phyloP scores from a whole-genome alignment of 192 early-diverging fungal species.

The Backusella mclennaniae region DNA sequence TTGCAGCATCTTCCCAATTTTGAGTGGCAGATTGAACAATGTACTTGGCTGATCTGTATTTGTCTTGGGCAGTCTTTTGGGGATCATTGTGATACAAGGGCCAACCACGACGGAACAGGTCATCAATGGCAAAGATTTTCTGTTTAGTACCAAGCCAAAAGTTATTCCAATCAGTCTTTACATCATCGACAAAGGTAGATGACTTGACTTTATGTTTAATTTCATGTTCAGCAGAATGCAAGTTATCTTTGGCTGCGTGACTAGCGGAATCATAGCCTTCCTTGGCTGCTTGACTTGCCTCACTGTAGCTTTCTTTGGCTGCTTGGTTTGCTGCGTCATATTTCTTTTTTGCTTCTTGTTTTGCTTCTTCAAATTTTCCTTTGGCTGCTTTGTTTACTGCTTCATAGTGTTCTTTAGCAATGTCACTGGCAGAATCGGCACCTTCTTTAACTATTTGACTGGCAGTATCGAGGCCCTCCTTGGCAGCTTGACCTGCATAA shows the following conservation, averaged over 20 bases:
- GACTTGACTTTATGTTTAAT: background rate
- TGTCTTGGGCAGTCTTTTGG: background rate
- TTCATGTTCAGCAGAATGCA: background rate
- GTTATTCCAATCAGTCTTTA: background rate
- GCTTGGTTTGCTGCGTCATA: background rate
- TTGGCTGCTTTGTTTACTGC: background rate
- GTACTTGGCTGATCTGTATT: background rate
- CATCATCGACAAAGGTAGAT: background rate
- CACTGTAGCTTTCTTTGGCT: background rate
- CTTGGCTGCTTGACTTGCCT: background rate
- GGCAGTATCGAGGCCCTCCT: background rate
- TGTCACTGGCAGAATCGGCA: background rate
- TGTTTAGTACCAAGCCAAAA: background rate
- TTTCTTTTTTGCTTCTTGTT: background rate
- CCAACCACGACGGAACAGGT: background rate
- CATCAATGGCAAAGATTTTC: background rate
- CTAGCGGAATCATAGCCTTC: background rate
- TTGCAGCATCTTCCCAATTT: background rate
- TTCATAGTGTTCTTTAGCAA: background rate
- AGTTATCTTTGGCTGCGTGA: background rate
- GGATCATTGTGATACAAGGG: background rate
- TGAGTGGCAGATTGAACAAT: background rate
- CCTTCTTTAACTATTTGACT: background rate
- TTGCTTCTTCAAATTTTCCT: background rate
- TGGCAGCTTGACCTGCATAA: background rate